A percentile compares a stretch with the other conserved stretches of the same genome.
phyloP scores from a whole-genome alignment of 2,329 filamentous ascomycete species.

The Xylaria sp. region DNA sequence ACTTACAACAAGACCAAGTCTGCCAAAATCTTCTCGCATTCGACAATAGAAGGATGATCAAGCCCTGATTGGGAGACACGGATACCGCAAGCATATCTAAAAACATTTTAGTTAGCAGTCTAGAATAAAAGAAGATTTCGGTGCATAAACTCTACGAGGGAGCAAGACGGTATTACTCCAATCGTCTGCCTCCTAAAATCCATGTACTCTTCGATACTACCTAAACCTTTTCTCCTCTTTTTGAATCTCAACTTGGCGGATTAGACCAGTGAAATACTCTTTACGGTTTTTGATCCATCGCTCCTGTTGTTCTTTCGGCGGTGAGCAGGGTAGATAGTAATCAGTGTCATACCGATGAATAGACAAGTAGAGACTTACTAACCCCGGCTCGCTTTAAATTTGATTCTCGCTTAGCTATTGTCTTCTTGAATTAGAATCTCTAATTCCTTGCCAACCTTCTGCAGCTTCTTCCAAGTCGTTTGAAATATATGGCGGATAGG shows the following conservation, averaged over 20 bases:
- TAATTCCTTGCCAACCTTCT: constrained; percentile 24
- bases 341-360: neutral
- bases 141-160: constrained; percentile 41
- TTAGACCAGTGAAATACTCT: constrained; percentile 38
- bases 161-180: constrained; percentile 38
- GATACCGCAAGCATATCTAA: constrained; percentile 31
- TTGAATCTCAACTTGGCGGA: constrained; percentile 40
- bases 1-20: constrained; percentile 42
- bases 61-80: constrained; percentile 38
- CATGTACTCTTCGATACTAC: constrained; percentile 41
- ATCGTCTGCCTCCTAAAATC: constrained; percentile 40
- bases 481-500: constrained; percentile 48
- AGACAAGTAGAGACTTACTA: neutral
- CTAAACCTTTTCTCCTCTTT: constrained; percentile 21
- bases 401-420: neutral
- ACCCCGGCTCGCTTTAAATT: constrained; percentile 12
- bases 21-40: constrained; percentile 36
- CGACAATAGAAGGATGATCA: constrained; percentile 38
- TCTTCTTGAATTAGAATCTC: too few relatives aligned
- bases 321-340: neutral
- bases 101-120: neutral
- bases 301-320: constrained; percentile 24
- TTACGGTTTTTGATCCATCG: constrained; percentile 32
- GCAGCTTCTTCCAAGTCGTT: constrained; percentile 43
- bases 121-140: neutral